Evolutionary conservation across 352 stramenopile species (phyloP), one percentile per base, ranked within the genome.

Genomic region (Phytopythium delawarense): DNA sequence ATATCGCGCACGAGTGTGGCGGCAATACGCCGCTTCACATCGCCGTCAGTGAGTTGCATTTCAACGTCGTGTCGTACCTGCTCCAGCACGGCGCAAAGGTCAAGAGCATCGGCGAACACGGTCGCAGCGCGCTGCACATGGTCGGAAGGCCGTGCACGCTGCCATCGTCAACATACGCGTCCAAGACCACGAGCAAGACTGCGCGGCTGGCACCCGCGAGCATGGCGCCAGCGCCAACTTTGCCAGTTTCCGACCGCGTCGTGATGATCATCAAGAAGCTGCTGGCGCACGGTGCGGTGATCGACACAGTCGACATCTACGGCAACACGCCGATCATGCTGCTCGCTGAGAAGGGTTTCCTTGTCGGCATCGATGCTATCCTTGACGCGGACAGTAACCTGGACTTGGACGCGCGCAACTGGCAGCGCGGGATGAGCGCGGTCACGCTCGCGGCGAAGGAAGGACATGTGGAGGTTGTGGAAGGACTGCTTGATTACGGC

Each of bases 61-160:
- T 93, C 35, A 92, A 92, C 51, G 79, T 96, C 13, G 87, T 92
- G 45, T 96, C 87, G 58, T 96, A 94, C 54, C 70, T 96, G 51
- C 72, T 96, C 30, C 87, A 96, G 62, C 84, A 94, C 51, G 87
- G 87, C 30, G 84, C 87, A 9, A 96, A 93, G 66, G 79, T 89
- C 13, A 88, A 84, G 35, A 77, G 75, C 15, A 70, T 91, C 7
- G 87, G 83, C 23, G 81, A 93, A 51, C 81, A 66, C 66, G 83
- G 85, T 12, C 76, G 85, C 28, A 92, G 67, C 21, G 83, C 82
- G 9, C 60, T 96, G 57, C 87, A 96, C 57, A 90, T 96, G 78
- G 72, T 93, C 37, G 87, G 87, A 3, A 65, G 66, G 37, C 87
- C 84, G 7, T 92, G 84, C 57, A 79, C 72, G 12, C 64, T 91